phyloP scores from a whole-genome alignment of 1,139 yeast species.

The Blastobotrys arbuscula region DNA sequence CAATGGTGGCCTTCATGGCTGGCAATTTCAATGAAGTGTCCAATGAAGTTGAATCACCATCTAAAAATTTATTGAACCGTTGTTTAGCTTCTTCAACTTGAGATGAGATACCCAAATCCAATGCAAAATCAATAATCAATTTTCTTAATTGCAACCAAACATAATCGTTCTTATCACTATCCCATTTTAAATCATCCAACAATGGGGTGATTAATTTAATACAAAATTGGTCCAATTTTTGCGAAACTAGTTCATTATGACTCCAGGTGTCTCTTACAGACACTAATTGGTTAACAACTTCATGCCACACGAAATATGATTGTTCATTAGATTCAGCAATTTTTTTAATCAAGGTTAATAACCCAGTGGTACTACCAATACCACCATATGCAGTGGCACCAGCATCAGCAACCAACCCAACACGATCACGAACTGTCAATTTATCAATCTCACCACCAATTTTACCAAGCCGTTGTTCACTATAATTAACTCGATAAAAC shows the following conservation, averaged over 20 bases:
- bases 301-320: slow-evolving; percentile 61
- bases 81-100: slow-evolving; percentile 44
- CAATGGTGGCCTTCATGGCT: slow-evolving; percentile 48
- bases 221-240: slow-evolving; percentile 40
- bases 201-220: slow-evolving; percentile 42
- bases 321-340: slow-evolving; percentile 42
- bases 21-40: slow-evolving; percentile 55
- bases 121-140: slow-evolving; percentile 47
- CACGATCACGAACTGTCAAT: slow-evolving; percentile 54
- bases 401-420: slow-evolving; percentile 63
- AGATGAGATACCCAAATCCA: slow-evolving; percentile 44
- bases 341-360: slow-evolving; percentile 40
- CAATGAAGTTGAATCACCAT: slow-evolving; percentile 36
- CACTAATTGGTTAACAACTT: slow-evolving; percentile 44
- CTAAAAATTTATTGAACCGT: slow-evolving; percentile 39
- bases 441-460: slow-evolving; percentile 38
- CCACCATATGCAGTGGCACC: slow-evolving; percentile 60
- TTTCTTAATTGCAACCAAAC: slow-evolving; percentile 49
- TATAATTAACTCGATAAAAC: slow-evolving; percentile 72
- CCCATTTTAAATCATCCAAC: slow-evolving; percentile 38
- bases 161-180: slow-evolving; percentile 37
- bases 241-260: slow-evolving; percentile 27
- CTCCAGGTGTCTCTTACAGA: slow-evolving; percentile 43
- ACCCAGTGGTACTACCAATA: slow-evolving; percentile 46
- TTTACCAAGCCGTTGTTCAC: slow-evolving; percentile 41